phyloP scores from a whole-genome alignment of 2,329 filamentous ascomycete genomes.

The Diaporthe vexans region DNA sequence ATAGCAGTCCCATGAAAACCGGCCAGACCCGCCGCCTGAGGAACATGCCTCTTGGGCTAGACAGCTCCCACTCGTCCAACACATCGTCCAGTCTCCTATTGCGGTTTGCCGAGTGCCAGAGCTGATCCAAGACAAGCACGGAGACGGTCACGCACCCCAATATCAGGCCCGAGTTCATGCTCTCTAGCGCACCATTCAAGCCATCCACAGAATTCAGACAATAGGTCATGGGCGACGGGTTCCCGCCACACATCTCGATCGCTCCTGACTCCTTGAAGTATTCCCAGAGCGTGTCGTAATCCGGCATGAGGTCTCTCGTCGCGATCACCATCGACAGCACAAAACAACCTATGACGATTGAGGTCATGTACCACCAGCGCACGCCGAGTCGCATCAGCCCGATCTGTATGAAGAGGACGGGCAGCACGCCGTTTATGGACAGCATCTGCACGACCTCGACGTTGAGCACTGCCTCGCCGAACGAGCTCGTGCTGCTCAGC shows the following conservation, averaged over 20 bases:
- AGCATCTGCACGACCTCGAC: slow-evolving; percentile 41
- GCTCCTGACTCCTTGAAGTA: slow-evolving; percentile 41
- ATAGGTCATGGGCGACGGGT: slow-evolving; percentile 43
- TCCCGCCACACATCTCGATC: slow-evolving; percentile 43
- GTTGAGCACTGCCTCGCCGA: slow-evolving; percentile 43
- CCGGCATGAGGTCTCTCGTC: slow-evolving; percentile 40
- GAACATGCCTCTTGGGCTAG: slow-evolving; percentile 16
- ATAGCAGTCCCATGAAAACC: slow-evolving; percentile 4
- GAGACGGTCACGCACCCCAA: slow-evolving; percentile 34
- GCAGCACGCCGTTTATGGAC: slow-evolving; percentile 40
- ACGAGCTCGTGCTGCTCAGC: slow-evolving; percentile 40
- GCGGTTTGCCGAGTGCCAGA: slow-evolving; percentile 29
- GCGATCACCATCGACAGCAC: slow-evolving; percentile 40
- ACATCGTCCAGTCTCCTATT: slow-evolving; percentile 6
- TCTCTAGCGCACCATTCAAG: slow-evolving; percentile 17
- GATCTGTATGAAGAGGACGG: slow-evolving; percentile 44
- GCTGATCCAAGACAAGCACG: slow-evolving; percentile 34
- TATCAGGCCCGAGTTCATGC: slow-evolving; percentile 34
- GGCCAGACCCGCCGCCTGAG: slow-evolving; percentile 36
- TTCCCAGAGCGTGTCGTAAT: slow-evolving; percentile 40
- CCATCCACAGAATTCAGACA: slow-evolving; percentile 32
- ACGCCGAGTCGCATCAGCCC: slow-evolving; percentile 44
- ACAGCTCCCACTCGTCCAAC: slow-evolving; percentile 34
- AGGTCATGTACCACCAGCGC: slow-evolving; percentile 47
- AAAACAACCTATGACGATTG: slow-evolving; percentile 41